phyloP scores from a whole-genome alignment of 2,329 filamentous ascomycete species.

The Stachybotrys echinatus region DNA sequence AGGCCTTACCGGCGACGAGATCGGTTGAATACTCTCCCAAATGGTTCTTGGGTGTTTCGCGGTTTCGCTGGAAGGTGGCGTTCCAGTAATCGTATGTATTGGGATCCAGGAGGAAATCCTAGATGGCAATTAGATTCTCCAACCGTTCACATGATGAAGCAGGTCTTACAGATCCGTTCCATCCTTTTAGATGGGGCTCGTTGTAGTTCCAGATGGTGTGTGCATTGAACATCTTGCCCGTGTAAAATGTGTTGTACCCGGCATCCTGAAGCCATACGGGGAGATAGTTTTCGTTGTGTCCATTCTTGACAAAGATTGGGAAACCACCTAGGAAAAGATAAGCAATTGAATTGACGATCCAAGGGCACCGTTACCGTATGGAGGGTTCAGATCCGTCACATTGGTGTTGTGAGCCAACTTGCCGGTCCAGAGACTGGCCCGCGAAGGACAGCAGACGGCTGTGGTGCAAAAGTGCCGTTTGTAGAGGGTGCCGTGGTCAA shows the following conservation, averaged over 20 bases:
- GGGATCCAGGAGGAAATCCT: slow-evolving; percentile 54
- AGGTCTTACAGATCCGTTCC: slow-evolving; percentile 39
- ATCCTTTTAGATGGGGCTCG: slow-evolving; percentile 47
- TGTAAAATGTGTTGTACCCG: slow-evolving; percentile 49
- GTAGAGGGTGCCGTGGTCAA: slow-evolving; percentile 52
- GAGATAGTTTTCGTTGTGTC: slow-evolving; percentile 44
- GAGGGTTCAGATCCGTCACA: slow-evolving; percentile 45
- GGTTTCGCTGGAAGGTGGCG: slow-evolving; percentile 56
- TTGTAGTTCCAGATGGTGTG: slow-evolving; percentile 45
- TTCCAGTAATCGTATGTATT: slow-evolving; percentile 66
- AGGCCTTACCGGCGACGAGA: slow-evolving; percentile 43
- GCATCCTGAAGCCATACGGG: slow-evolving; percentile 45
- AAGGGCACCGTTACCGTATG: slow-evolving; percentile 40
- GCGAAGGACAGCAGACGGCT: slow-evolving; percentile 59
- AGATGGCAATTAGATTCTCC: neutral
- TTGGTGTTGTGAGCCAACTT: slow-evolving; percentile 59
- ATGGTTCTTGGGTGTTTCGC: slow-evolving; percentile 33
- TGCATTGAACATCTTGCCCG: slow-evolving; percentile 49
- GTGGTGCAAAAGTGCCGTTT: slow-evolving; percentile 60
- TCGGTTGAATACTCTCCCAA: slow-evolving; percentile 49
- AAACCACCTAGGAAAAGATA: slow-evolving; percentile 26
- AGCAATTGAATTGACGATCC: too few species aligned
- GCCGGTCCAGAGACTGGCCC: slow-evolving; percentile 55
- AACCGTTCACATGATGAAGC: too few species aligned
- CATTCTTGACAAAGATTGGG: slow-evolving; percentile 44